These are phyloP conservation scores for Chaetomium sp. DNA, from an alignment of 2,329 filamentous ascomycete genomes.

Conservation along the genomic window DNA sequence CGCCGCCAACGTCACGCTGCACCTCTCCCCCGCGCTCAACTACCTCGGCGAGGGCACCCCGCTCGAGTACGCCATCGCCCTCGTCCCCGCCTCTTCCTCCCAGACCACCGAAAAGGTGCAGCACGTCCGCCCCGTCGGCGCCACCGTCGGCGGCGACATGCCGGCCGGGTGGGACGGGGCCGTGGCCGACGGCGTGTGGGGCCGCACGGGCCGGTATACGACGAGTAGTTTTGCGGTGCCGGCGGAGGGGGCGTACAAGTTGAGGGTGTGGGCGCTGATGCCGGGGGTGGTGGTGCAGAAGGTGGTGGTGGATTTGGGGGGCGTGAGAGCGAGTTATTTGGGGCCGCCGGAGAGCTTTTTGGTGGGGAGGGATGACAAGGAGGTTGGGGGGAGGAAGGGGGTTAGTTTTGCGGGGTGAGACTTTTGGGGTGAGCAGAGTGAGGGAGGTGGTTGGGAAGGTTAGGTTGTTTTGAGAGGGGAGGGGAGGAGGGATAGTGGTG, in stretches of 20 bases:
- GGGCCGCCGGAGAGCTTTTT: constrained; percentile 60
- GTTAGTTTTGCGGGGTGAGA: constrained; percentile 42
- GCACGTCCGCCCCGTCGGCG: constrained; percentile 46
- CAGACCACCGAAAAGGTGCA: constrained; percentile 29
- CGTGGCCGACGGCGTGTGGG: constrained; percentile 52
- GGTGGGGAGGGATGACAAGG: constrained; percentile 47
- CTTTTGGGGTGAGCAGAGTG: constrained; percentile 30
- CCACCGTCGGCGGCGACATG: constrained; percentile 46
- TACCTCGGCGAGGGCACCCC: constrained; percentile 53
- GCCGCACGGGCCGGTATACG: constrained; percentile 47
- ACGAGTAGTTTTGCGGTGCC: constrained; percentile 48
- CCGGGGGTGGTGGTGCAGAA: constrained; percentile 59
- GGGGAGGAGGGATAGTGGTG: neutral
- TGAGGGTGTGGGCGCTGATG: constrained; percentile 55
- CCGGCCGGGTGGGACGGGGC: constrained; percentile 48
- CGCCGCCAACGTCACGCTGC: constrained; percentile 50
- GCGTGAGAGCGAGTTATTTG: constrained; percentile 56
- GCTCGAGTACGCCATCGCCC: constrained; percentile 53
- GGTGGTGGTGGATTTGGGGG: constrained; percentile 58
- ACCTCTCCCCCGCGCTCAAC: constrained; percentile 56
- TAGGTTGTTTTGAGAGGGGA: no score
- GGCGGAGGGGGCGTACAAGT: constrained; percentile 49
- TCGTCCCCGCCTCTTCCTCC: constrained; percentile 33
- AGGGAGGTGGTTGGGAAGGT: neutral
- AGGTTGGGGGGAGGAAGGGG: constrained; percentile 42